Evolutionary conservation across 306 rosid genomes (phyloP).

Genomic region (Citrullus amarus): DNA sequence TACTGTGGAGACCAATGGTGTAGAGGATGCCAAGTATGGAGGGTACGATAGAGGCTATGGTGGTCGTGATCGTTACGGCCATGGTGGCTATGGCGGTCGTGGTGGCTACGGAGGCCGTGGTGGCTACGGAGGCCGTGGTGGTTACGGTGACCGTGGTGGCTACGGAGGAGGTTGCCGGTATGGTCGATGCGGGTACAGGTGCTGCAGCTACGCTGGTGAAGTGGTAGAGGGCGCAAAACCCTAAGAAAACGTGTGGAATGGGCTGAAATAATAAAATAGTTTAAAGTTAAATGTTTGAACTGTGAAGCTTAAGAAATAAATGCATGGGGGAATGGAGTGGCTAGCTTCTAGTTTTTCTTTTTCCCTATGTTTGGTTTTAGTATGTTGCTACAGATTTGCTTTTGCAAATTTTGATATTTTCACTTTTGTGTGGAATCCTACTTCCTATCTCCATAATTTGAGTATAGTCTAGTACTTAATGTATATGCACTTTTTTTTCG

Average conservation of each 20-base stretch:
- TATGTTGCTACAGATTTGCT: background rate
- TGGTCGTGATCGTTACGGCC: background rate
- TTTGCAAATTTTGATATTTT: background rate
- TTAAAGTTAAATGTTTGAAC: background rate
- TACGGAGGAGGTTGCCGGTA: constrained; percentile 24
- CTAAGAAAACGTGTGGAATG: background rate
- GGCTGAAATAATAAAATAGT: background rate
- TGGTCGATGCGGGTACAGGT: constrained; percentile 32
- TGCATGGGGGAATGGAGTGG: background rate
- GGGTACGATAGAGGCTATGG: background rate
- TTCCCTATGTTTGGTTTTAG: background rate
- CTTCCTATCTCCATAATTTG: too few species aligned
- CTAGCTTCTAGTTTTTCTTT: background rate
- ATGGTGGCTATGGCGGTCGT: background rate
- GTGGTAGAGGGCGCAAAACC: background rate
- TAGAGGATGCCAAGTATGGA: constrained; percentile 12
- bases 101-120: background rate
- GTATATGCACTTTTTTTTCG: too few species aligned
- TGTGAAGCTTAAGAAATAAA: background rate
- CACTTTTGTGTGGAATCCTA: background rate
- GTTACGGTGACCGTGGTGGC: background rate
- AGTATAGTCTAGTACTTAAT: too few species aligned
- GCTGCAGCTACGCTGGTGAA: constrained; percentile 25
- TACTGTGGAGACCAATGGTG: background rate
- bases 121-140: background rate